Conservation (phyloP, 495 filamentous ascomycete species). For the Eremomyces bilateralis region DNA sequence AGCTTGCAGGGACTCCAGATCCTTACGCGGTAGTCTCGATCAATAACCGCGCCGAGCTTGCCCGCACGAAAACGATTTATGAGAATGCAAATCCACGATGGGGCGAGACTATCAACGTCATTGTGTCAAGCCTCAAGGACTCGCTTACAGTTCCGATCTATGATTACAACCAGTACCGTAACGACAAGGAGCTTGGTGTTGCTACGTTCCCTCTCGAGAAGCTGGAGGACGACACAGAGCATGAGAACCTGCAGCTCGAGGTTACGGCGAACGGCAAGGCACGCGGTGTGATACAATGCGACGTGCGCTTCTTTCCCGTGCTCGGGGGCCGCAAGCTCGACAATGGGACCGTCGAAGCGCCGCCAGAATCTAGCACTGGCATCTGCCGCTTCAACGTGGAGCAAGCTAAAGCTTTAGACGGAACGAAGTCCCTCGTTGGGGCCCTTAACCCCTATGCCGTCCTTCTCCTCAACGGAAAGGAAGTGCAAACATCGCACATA, state of each 20-base stretch:
- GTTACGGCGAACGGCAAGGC: constrained; percentile 66
- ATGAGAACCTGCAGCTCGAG: constrained; percentile 69
- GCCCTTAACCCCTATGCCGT: constrained; percentile 76
- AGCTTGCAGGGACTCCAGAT: constrained; percentile 81
- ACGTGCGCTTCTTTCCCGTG: constrained; percentile 90
- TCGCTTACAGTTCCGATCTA: constrained; percentile 60
- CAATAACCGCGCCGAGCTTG: constrained; percentile 58
- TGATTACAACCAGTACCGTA: constrained; percentile 88
- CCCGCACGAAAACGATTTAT: constrained; percentile 69
- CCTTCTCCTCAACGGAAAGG: constrained; percentile 72
- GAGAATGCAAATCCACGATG: constrained; percentile 75
- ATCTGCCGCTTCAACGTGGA: constrained; percentile 82
- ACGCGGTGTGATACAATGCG: constrained; percentile 55
- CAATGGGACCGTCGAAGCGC: constrained; percentile 55
- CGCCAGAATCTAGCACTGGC: constrained; percentile 78
- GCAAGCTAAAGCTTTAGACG: constrained; percentile 89
- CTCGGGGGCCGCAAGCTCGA: constrained; percentile 47
- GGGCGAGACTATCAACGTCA: constrained; percentile 91
- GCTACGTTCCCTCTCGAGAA: constrained; percentile 69
- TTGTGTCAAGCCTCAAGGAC: constrained; percentile 76
- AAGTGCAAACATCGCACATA: constrained; percentile 64
- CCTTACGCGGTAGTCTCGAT: constrained; percentile 78
- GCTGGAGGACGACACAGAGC: constrained; percentile 48
- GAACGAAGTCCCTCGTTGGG: constrained; percentile 71
- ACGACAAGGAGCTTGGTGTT: constrained; percentile 84